phyloP scores from a whole-genome alignment of 192 early-diverging fungal genomes.

The Backusella tuberculispora region DNA sequence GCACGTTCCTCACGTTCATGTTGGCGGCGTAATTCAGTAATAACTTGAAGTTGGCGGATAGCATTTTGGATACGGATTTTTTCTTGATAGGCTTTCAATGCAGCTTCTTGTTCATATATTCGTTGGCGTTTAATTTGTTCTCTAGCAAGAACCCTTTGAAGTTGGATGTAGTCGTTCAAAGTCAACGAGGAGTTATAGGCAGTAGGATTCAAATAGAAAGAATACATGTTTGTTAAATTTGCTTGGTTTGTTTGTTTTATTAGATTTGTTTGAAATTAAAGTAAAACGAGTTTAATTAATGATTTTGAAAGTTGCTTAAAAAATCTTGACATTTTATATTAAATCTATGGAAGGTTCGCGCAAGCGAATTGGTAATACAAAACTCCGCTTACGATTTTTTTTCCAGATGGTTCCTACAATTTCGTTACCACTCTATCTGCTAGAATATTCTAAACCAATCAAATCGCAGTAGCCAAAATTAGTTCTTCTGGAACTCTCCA shows the following conservation, averaged over 20 bases:
- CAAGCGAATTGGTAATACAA: neutral
- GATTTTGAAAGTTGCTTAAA: neutral
- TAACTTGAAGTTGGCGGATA: neutral
- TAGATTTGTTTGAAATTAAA: neutral
- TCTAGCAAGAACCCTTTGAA: constrained; percentile 2
- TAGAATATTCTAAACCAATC: neutral
- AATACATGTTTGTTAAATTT: neutral
- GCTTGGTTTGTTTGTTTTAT: neutral
- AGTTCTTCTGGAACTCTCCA: neutral
- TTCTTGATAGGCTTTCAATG: constrained; percentile 1
- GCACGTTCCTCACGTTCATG: constrained; percentile 18
- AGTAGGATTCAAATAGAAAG: neutral
- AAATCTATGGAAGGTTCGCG: constrained; percentile 15
- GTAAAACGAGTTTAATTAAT: neutral
- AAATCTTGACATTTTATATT: neutral
- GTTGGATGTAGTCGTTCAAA: constrained; percentile 1
- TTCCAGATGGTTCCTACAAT: neutral
- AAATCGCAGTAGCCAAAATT: neutral
- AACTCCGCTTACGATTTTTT: constrained; percentile 7
- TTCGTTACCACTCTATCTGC: neutral
- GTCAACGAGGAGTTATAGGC: neutral
- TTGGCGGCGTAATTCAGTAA: neutral
- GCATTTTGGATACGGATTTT: neutral
- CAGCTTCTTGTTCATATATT: neutral
- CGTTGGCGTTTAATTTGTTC: constrained; percentile 14